Evolutionary conservation across 257 asterid species (phyloP).

Genomic region (Salvia miltiorrhiza): DNA sequence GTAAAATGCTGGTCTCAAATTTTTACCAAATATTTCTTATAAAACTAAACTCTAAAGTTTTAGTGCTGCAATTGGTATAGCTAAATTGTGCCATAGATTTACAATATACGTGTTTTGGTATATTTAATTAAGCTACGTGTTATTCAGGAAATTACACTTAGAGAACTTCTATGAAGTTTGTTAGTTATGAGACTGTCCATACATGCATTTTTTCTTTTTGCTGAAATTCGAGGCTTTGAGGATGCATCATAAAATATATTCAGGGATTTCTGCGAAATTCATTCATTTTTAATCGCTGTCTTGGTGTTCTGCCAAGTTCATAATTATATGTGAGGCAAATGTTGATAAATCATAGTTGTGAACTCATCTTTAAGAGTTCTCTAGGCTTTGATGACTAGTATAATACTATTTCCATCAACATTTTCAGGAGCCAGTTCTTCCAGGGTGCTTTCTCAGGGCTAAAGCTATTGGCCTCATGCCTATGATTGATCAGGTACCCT

Average conservation of each 20-base stretch:
- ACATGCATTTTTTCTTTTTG: neutral
- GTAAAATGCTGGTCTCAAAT: slow-evolving; percentile 32
- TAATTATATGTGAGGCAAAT: neutral
- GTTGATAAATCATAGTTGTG: neutral
- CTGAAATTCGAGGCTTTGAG: neutral
- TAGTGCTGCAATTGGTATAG: neutral
- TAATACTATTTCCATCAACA: slow-evolving; percentile 4
- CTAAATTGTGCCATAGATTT: neutral
- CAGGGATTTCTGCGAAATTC: no score
- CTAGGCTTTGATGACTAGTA: neutral
- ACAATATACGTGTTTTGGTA: neutral
- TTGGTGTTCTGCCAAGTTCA: neutral
- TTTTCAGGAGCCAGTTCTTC: slow-evolving; percentile 85
- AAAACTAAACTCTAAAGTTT: neutral
- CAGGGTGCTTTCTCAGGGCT: slow-evolving; percentile 95
- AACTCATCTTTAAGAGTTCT: neutral
- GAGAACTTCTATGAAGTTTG: neutral
- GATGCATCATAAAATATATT: neutral
- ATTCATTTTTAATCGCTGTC: neutral
- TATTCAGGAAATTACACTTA: neutral
- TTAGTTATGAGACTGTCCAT: neutral
- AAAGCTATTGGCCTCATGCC: slow-evolving; percentile 97
- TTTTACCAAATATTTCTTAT: neutral
- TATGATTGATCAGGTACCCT: slow-evolving; percentile 88
- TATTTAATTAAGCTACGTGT: neutral